Base-by-base conservation (phyloP, 257 asterid genomes). In the Nicotiana obtusifolia region DNA sequence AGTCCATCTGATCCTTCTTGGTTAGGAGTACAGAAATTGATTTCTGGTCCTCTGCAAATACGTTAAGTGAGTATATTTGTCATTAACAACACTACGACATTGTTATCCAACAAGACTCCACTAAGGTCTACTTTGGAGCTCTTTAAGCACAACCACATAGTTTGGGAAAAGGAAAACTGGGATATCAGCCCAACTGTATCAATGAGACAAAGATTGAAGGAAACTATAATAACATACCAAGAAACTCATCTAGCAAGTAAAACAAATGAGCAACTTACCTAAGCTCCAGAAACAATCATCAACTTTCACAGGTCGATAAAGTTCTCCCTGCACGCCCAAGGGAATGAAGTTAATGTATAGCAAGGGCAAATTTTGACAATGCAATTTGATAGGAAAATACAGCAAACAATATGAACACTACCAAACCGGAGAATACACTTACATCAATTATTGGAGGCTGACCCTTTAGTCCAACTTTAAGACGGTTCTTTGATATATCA, bases 221-320 rank as follows among this genome's bases (percentile, higher is more conserved):
- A 31, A 16, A 7, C 5, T 0, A 14, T 14, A 47, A 15, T 5
- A 75, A 49, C 26, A 24, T 71, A 30, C 78, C 30, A 44, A 69
- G 57, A 69, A 44, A 5, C 19, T 5, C 56, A 49, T 61, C 80
- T 7, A 71, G 37, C 37, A 75, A 49, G 62, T 49, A 6, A 15
- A 73, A 76, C 67, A 69, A 44, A 77, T 80, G 83, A 64, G 54
- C 31, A 64, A 57, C 88, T 62, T 77, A 93, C 98, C 98, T 84
- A 95, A 81, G 83, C 97, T 93, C 98, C 98, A 95, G 80, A 92
- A 90, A 85, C 98, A 88, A 64, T 95, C 98, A 22, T 95, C 98
- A 56, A 88, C 93, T 87, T 90, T 92, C 60, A 93, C 89, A 41
- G 95, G 66, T 81, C 86, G 84, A 81, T 82, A 90, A 31, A 95